Evolutionary conservation across 345 rosid genomes (phyloP).

Genomic region (Aethionema arabicum): DNA sequence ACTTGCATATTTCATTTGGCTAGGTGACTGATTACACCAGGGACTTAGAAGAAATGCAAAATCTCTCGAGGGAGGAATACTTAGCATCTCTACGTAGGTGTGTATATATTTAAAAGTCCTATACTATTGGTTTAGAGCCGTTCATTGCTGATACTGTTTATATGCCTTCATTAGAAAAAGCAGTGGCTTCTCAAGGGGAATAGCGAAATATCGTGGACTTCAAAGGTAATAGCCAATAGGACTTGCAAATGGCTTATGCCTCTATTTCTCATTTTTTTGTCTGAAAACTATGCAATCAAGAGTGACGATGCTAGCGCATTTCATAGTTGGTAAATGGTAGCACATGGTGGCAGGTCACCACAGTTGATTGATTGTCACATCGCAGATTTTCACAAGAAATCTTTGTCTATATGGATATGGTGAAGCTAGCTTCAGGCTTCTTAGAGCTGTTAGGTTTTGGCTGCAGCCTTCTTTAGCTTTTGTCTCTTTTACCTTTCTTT

Average conservation of each 20-base stretch:
- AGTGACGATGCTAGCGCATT: background rate
- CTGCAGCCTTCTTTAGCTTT: slow-evolving; percentile 3
- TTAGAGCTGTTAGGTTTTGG: slow-evolving; percentile 12
- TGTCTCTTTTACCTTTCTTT: background rate
- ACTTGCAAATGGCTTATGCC: slow-evolving; percentile 7
- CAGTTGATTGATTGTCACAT: slow-evolving; percentile 15
- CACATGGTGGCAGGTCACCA: background rate
- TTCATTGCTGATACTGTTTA: slow-evolving; percentile 40
- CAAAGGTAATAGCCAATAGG: slow-evolving; percentile 55
- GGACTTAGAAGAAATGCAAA: slow-evolving; percentile 99
- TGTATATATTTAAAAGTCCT: slow-evolving; percentile 26
- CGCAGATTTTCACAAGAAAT: background rate
- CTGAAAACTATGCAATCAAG: slow-evolving; percentile 1
- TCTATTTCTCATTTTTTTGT: background rate
- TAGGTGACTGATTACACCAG: slow-evolving; percentile 91
- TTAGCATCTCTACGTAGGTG: slow-evolving; percentile 95
- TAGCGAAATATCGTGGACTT: slow-evolving; percentile 89
- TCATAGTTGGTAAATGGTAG: slow-evolving; percentile 1
- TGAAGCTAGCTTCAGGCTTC: slow-evolving; percentile 17
- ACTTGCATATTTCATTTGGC: slow-evolving; percentile 34
- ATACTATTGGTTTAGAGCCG: slow-evolving; percentile 4
- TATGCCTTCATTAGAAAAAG: slow-evolving; percentile 72
- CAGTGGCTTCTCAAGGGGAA: slow-evolving; percentile 95
- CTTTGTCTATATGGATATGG: background rate
- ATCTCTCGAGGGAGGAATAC: slow-evolving; percentile 88